These are phyloP conservation scores for Trichoderma aggressivum DNA, from an alignment of 2,329 filamentous ascomycete species.

Conservation along the genomic window DNA sequence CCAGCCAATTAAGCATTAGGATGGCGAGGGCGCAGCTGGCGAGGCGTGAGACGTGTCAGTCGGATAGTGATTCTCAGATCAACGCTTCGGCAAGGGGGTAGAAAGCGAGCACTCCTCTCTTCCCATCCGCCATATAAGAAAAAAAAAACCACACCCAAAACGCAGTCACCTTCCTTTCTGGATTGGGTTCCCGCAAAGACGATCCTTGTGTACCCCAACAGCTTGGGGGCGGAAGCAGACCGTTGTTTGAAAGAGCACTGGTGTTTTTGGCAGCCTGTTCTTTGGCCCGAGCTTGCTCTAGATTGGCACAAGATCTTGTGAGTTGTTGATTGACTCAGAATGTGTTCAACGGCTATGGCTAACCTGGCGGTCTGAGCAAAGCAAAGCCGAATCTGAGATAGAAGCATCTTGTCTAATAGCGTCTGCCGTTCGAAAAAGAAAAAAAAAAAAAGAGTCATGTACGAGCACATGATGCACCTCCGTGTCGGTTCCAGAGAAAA, in stretches of 20 bases:
- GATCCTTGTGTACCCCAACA: neutral
- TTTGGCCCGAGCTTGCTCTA: neutral
- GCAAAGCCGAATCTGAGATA: neutral
- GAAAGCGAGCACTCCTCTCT: neutral
- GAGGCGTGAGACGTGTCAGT: neutral
- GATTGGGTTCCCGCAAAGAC: neutral
- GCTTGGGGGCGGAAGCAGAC: neutral
- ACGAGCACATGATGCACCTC: neutral
- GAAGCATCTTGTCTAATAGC: neutral
- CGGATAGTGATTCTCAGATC: neutral
- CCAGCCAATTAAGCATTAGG: neutral
- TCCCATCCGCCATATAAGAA: neutral
- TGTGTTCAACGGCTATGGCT: neutral
- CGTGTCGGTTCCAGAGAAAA: neutral
- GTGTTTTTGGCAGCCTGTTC: neutral
- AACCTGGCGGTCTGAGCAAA: neutral
- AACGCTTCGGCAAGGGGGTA: neutral
- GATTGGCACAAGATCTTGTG: neutral
- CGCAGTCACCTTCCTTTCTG: neutral
- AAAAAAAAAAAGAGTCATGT: neutral
- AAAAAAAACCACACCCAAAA: neutral
- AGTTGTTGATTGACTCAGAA: neutral
- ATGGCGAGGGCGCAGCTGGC: neutral
- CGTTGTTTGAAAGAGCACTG: neutral
- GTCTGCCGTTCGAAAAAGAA: neutral